phyloP scores from a whole-genome alignment of 2,329 filamentous ascomycete genomes.

The Byssothecium circinans region DNA sequence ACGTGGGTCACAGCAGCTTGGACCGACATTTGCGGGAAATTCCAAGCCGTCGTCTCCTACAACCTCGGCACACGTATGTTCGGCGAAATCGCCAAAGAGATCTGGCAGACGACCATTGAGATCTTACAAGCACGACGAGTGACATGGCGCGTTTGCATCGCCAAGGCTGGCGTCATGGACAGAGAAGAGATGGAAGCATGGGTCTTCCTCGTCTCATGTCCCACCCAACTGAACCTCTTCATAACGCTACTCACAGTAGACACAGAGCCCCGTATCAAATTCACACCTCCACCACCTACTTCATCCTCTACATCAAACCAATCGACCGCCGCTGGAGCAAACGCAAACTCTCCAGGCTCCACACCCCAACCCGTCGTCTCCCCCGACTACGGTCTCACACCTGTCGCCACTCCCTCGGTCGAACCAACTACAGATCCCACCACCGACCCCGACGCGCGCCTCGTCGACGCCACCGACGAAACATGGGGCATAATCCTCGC shows the following conservation, averaged over 20 bases:
- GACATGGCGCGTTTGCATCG: constrained; percentile 76
- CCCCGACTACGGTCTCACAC: constrained; percentile 54
- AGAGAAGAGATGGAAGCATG: constrained; percentile 61
- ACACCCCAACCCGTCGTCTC: constrained; percentile 40
- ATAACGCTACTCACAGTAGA: constrained; percentile 65
- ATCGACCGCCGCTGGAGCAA: constrained; percentile 13
- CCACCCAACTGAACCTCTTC: constrained; percentile 42
- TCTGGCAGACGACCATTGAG: constrained; percentile 77
- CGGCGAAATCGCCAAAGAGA: constrained; percentile 68
- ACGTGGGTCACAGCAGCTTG: constrained; percentile 79
- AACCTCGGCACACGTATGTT: constrained; percentile 66
- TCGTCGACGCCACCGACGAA: constrained; percentile 73
- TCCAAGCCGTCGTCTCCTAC: constrained; percentile 73
- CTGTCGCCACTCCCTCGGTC: constrained; percentile 66
- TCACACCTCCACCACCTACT: constrained; percentile 55
- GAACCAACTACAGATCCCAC: constrained; percentile 48
- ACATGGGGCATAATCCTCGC: constrained; percentile 73
- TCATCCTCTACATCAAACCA: constrained; percentile 18
- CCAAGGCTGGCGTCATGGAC: constrained; percentile 70
- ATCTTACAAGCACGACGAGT: constrained; percentile 70
- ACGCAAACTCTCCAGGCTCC: constrained; percentile 39
- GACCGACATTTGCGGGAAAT: constrained; percentile 75
- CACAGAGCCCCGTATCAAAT: constrained; percentile 64
- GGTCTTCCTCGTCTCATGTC: constrained; percentile 39
- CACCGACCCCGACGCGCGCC: constrained; percentile 64